Base-by-base conservation (phyloP, 2,329 filamentous ascomycete species). In the Colletotrichum sublineola region DNA sequence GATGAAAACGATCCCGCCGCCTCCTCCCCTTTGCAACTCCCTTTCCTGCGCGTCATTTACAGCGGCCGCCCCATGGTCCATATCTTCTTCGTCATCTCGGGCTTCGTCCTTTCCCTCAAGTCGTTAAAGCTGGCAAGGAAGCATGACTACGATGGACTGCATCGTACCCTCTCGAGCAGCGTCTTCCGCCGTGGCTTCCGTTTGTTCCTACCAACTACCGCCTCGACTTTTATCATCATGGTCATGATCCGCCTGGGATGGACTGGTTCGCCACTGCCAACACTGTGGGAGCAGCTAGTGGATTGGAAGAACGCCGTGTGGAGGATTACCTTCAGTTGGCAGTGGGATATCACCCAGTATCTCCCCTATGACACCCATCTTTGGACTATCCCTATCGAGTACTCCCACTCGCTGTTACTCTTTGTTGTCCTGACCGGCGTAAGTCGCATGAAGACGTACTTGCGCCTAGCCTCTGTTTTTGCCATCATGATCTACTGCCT, bases 11-110 rank as follows among this genome's bases (percentile, higher is more conserved):
- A 79, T n/a, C 77, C 75, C 50, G 75, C 61, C 74, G 75, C 75
- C 58, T 80, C 80, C 3, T 81, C 80, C 7, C 77, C 76, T 18
- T 74, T 86, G 29, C 85, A 87, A 76, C 77, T 86, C 18, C 86
- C 85, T 1, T 83, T 84, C 63, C 15, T 85, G 9, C 82, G 84
- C 65, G 78, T 86, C 38, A 66, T 86, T 29, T 85, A 81, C 74
- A 83, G 83, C 20, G 84, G 84, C 24, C 80, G 82, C 24, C 83
- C 85, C 11, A 85, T 86, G 83, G 86, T 87, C 3, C 83, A 86
- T 75, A 82, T 87, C 58, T 87, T 87, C 77, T 87, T 87, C 77
- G 82, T 87, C 74, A 85, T 87, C 46, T 87, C 85, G 1, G 86
- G 86, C 48, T 86, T 85, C 73, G 85, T 83, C 3, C 80, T 87